Conservation (phyloP, 2,329 filamentous ascomycete genomes). For the Bipolaris bicolor region DNA sequence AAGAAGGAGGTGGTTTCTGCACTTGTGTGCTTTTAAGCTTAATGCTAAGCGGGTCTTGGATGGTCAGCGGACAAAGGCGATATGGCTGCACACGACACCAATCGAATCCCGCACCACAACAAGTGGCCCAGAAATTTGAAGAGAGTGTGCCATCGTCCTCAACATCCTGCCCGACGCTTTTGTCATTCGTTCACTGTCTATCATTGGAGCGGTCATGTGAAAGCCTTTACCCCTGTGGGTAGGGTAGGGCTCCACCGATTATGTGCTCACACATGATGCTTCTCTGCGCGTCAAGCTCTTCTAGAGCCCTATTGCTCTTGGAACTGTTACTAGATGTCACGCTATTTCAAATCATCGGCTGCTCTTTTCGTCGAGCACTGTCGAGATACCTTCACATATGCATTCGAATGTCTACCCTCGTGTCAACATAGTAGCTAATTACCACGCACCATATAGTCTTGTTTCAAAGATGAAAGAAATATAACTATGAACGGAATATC, state of each 20-base stretch:
- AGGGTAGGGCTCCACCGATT: neutral
- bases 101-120: conserved; percentile 3
- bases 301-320: neutral
- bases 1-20: conserved; percentile 40
- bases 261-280: neutral
- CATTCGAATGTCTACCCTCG: neutral
- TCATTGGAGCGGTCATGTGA: conserved; percentile 13
- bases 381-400: conserved; percentile 4
- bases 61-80: conserved; percentile 24
- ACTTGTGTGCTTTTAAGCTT: conserved; percentile 45
- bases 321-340: neutral
- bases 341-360: neutral
- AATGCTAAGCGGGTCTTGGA: conserved; percentile 37
- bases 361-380: neutral
- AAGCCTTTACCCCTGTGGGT: conserved; percentile 7
- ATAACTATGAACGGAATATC: neutral
- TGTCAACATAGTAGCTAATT: conserved; percentile 24
- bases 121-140: neutral
- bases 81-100: conserved; percentile 15
- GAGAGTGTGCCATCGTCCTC: neutral
- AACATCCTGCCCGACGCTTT: conserved; percentile 10
- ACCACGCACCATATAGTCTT: conserved; percentile 27
- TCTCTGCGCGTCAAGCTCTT: neutral
- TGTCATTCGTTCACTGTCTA: conserved; percentile 25
- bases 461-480: conserved; percentile 16